Evolutionary conservation across 129 eudicot species (phyloP).

Genomic region (Helianthus annuus): DNA sequence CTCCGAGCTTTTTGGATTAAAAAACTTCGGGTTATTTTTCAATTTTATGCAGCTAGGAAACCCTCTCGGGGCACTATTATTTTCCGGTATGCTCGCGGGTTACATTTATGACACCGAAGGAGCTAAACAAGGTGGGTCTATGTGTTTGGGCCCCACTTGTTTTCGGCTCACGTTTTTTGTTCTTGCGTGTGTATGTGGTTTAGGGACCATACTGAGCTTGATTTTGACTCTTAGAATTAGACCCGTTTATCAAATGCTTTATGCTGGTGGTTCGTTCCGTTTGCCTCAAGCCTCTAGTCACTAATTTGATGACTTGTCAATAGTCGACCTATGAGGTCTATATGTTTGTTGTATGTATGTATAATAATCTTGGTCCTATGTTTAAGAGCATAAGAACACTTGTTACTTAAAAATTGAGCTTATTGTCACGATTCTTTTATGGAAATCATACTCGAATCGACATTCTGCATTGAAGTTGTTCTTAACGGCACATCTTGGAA

Average conservation of each 20-base stretch:
- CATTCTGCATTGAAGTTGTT: no score
- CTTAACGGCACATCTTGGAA: background rate
- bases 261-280: constrained; percentile 92
- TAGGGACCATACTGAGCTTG: constrained; percentile 74
- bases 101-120: constrained; percentile 77
- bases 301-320: constrained; percentile 17
- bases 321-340: background rate
- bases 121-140: constrained; percentile 58
- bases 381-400: constrained; percentile 12
- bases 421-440: constrained; percentile 18
- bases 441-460: background rate
- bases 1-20: constrained; percentile 91
- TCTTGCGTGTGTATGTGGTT: constrained; percentile 75
- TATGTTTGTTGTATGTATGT: constrained; percentile 28
- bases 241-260: constrained; percentile 96
- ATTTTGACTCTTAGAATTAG: constrained; percentile 74
- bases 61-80: constrained; percentile 84
- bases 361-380: background rate
- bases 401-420: constrained; percentile 14
- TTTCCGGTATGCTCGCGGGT: constrained; percentile 89
- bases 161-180: constrained; percentile 77
- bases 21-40: constrained; percentile 76
- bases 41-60: constrained; percentile 91
- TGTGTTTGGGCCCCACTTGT: constrained; percentile 81
- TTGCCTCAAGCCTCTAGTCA: constrained; percentile 55